Base-by-base conservation (phyloP, 768 basidiomycete genomes). In the Lentinula detonsa region DNA sequence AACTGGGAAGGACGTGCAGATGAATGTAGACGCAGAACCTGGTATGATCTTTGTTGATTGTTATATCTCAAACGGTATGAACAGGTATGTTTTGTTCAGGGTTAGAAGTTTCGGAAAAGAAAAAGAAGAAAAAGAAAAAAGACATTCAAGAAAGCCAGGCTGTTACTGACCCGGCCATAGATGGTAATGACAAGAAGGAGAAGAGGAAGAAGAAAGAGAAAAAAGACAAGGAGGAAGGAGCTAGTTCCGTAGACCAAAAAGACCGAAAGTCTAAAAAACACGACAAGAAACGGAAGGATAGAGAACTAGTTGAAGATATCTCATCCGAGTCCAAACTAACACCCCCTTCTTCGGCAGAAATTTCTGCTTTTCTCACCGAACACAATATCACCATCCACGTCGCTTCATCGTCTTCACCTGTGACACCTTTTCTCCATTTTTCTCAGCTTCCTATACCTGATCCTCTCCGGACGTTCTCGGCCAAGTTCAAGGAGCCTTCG, bases 401-500 rank as follows among this genome's bases (percentile, higher is more conserved):
- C 1, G 80, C 83, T 1, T 65, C 75, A 2, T 74, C 78, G 46
- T 72, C 77, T 39, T 68, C 77, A 4, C 66, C 76, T 18, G 77
- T 86, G 61, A 74, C 75, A 13, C 95, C 97, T 31, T 75, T 93
- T 55, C 79, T 89, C 50, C 80, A 85, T 1, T 96, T 99, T 69
- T 75, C 81, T 61, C 83, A 90, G 58, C 81, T 98, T 1, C 78
- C 77, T 33, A 81, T 98, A 53, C 85, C 89, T 5, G 71, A 75
- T 1, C 76, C 78, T 13, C 81, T 98, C 37, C 81, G 74, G 0
- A 87, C 85, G 0, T 86, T 98, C 62, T 71, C 77, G 52, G 77
- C 49, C 34, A 42, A 76, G 7, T 99, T 95, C 76, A 84, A 86
- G 64, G 85, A 89, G 64, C 96, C 97, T 4, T 96, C 95, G 0